Evolutionary conservation across 805 yeast species (phyloP), one percentile per base, ranked within the genome.

Genomic region (Kuraishia piskuri): DNA sequence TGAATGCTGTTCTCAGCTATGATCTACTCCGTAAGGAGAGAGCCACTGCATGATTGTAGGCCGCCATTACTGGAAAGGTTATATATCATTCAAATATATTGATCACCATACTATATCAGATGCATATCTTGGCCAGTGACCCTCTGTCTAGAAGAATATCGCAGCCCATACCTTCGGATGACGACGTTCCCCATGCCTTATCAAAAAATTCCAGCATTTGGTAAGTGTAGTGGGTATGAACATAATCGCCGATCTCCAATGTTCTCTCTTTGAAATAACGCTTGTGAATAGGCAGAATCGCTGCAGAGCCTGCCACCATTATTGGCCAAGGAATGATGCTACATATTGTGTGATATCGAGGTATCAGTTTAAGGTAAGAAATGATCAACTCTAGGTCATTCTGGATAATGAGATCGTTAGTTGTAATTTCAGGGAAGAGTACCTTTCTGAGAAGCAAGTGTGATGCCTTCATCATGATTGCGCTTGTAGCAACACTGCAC

Each of bases 1-100:
- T 84, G 54, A 80, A 78, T 40, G 75, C 82, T 12, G 74, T 79
- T 36, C 57, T 75, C 45, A 63, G 69, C 40, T 75, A 70, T 51
- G 79, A 75, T 55, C 61, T 58, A 47, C 48, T 57, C 54, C 60
- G 66, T 50, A 60, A 58, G 2, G 57, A 56, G 12, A 66, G 55
- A 12, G 58, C 50, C 10, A 9, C 22, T 48, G 22, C 50, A 6
- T 48, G n/a, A n/a, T n/a, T n/a, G n/a, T n/a, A n/a, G n/a, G n/a
- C n/a, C n/a, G n/a, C n/a, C n/a, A n/a, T n/a, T n/a, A 17, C 22
- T 22, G 5, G 9, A 22, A 3, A 8, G 9, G 9, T 22, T 20
- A 7, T 23, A 20, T 22, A 9, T 12, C 22, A 22, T 4, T 22
- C 40, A 31, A 31, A 31, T 31, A 31, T 31, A 31, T 8, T 31